A percentile compares a stretch with the other conserved stretches of the same genome.
Conservation (phyloP, 371 early-diverging fungal genomes). For the Mortierella sp. region DNA sequence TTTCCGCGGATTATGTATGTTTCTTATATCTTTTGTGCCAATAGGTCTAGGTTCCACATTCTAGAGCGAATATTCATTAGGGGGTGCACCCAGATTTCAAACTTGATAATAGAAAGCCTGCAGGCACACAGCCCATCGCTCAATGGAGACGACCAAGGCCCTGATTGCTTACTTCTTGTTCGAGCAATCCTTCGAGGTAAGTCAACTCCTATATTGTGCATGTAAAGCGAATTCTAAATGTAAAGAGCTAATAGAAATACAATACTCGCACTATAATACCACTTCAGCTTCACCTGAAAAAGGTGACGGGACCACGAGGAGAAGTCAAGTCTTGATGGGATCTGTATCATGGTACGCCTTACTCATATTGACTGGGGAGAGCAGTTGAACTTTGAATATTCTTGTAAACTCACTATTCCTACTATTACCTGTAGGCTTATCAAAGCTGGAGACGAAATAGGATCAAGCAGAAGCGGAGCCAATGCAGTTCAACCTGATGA, state of each 20-base stretch:
- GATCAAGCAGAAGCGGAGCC: conserved; percentile 38
- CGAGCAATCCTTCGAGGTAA: conserved; percentile 62
- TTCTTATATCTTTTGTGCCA: not conserved
- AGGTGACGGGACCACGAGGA: conserved; percentile 35
- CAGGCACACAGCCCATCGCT: conserved; percentile 1
- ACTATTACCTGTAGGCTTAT: conserved; percentile 21
- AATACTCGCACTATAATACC: not conserved
- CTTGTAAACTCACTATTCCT: not conserved
- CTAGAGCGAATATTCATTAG: not conserved
- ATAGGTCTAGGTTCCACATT: not conserved
- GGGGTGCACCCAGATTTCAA: conserved; percentile 21
- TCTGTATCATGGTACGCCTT: conserved; percentile 58
- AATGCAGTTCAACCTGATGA: conserved; percentile 32
- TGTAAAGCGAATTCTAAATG: too few species aligned
- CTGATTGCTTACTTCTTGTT: conserved; percentile 58
- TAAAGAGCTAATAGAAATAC: too few species aligned
- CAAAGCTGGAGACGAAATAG: conserved; percentile 33
- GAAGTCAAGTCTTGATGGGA: conserved; percentile 55
- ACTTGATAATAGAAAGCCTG: conserved; percentile 30
- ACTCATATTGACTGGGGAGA: not conserved
- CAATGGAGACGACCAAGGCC: conserved; percentile 34
- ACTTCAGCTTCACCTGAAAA: conserved; percentile 60
- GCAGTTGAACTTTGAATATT: not conserved
- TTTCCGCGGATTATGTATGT: conserved; percentile 31
- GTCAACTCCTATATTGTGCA: not conserved